Evolutionary conservation across 2,329 filamentous ascomycete genomes (phyloP).

Genomic region (Trichoderma pleuroti): DNA sequence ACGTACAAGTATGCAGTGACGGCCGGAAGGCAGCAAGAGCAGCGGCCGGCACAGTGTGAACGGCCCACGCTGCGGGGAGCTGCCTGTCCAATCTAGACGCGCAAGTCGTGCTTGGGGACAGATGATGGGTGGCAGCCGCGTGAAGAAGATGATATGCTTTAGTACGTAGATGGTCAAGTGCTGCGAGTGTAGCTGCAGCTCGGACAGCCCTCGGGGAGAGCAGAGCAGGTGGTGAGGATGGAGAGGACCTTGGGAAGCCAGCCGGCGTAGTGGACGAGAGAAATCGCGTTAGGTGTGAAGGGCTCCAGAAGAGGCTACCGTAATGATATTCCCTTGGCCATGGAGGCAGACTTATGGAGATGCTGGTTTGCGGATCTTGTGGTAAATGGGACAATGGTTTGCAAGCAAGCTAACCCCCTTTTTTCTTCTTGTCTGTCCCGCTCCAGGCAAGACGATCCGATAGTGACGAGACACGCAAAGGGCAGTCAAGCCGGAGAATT

Average conservation of each 20-base stretch:
- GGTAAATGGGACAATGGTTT: neutral
- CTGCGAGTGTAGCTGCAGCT: slow-evolving; percentile 6
- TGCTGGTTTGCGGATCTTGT: slow-evolving; percentile 1
- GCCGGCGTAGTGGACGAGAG: neutral
- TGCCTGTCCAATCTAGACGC: slow-evolving; percentile 15
- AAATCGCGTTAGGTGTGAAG: slow-evolving; percentile 1
- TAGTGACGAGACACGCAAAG: slow-evolving; percentile 1
- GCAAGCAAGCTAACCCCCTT: neutral
- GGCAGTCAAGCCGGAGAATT: slow-evolving; percentile 8
- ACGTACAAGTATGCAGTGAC: slow-evolving; percentile 7
- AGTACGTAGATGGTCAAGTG: slow-evolving; percentile 8
- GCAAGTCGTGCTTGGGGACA: neutral
- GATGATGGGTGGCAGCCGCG: slow-evolving; percentile 12
- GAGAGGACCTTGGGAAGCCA: neutral
- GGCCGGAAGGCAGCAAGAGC: neutral
- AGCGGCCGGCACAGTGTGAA: slow-evolving; percentile 1
- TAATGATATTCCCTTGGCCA: neutral
- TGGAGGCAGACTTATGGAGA: slow-evolving; percentile 4
- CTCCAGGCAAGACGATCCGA: neutral
- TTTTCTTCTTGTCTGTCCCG: neutral
- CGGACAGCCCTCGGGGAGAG: neutral
- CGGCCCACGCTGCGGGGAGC: slow-evolving; percentile 18
- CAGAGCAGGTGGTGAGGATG: neutral
- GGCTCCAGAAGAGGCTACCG: neutral
- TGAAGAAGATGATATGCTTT: slow-evolving; percentile 15